phyloP scores from a whole-genome alignment of 2,329 filamentous ascomycete species.

The Chrysoporthe deuterocubensis region DNA sequence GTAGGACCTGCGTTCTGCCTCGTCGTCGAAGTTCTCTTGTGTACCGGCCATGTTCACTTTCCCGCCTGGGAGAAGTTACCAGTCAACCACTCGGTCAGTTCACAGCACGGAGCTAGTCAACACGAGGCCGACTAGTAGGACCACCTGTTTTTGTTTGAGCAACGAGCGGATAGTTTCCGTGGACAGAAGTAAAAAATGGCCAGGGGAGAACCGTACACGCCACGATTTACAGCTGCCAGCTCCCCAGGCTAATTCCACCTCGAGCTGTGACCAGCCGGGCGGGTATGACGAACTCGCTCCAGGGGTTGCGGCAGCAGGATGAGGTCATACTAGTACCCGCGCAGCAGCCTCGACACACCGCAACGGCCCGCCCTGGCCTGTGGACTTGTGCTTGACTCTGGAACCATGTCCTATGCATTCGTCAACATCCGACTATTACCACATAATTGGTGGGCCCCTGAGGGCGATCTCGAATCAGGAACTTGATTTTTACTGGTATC shows the following conservation, averaged over 20 bases:
- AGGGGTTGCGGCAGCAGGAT: conserved; percentile 21
- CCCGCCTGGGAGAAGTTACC: not conserved
- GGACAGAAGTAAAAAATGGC: not conserved
- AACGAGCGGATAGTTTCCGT: too few relatives aligned
- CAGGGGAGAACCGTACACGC: not conserved
- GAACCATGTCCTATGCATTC: not conserved
- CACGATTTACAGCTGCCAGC: not conserved
- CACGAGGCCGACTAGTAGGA: too few relatives aligned
- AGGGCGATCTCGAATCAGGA: not conserved
- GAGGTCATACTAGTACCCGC: conserved; percentile 25
- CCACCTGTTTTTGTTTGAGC: too few relatives aligned
- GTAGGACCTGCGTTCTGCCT: conserved; percentile 38
- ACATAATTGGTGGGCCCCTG: not conserved
- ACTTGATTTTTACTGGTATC: not conserved
- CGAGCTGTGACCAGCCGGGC: not conserved
- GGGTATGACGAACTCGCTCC: conserved; percentile 9
- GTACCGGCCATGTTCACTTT: conserved; percentile 39
- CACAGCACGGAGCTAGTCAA: too few relatives aligned
- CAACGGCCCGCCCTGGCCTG: not conserved
- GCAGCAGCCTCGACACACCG: not conserved
- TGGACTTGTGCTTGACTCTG: not conserved
- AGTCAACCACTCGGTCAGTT: too few relatives aligned
- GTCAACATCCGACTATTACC: not conserved
- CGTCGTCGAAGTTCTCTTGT: conserved; percentile 43
- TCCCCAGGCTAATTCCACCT: not conserved